Base-by-base conservation (phyloP, 805 yeast genomes). In the Saturnispora diversa region DNA sequence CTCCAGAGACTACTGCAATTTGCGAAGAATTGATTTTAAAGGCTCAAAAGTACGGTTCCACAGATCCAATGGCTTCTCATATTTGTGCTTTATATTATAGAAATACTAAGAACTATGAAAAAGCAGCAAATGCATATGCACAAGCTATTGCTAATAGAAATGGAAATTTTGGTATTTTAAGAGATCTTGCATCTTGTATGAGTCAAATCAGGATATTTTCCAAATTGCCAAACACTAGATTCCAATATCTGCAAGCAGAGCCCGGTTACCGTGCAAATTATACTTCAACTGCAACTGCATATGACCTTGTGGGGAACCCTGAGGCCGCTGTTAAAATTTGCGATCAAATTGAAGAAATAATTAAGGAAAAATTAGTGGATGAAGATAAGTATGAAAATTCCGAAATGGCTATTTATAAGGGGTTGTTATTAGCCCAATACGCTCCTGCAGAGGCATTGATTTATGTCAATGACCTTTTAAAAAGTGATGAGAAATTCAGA, bases 251-350 rank as follows among this genome's bases (percentile, higher is more conserved):
- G 59, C 84, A 81, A 51, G 70, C 73, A 20, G 80, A 74, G 50
- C 77, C 92, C 9, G 94, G 94, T 0, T 84, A 76, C 56, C 73
- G 96, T 48, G 87, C 90, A 46, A 84, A 85, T 55, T 88, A 96
- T 95, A 83, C 94, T 1, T 80, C 81, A 0, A 69, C 83, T 38
- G 95, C 95, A 1, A 70, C 86, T 31, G 95, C 97, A 1, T 85
- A 82, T 55, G 84, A 84, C 58, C 66, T 88, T 55, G 75, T 74
- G 56, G 72, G 74, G 20, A 84, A 87, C 53, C 72, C 69, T 53
- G 66, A 65, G 27, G 75, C 74, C 19, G 90, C 95, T 6, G 79
- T 80, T 42, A 73, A 73, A 42, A 83, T 90, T 2, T 69, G 88
- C 50, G 55, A 73, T 16, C 78, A 82, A 51, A 85, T 84, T 52